Evolutionary conservation across 345 rosid species (phyloP), one percentile per base, ranked within the genome.

Genomic region (Eutrema japonicum): DNA sequence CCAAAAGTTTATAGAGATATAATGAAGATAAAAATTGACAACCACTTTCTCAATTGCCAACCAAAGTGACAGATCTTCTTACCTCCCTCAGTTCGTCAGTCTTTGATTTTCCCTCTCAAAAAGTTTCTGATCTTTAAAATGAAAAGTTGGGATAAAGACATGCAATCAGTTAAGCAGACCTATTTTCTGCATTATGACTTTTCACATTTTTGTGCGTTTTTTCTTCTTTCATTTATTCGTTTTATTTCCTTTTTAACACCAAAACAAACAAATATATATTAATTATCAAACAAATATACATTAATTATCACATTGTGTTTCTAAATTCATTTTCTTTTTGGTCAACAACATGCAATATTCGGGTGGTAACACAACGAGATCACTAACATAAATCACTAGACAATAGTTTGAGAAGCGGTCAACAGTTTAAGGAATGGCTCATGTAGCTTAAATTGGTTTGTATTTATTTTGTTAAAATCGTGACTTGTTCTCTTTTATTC

Each of bases 21-120:
- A 57, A 58, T 27, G 8, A 56, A 13, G 46, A 29, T 0, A 65
- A 68, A 62, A 62, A 62, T 75, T 75, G 79, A 68, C 79, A 61
- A 47, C 29, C 64, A 68, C 43, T 61, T 33, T 35, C 55, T 60
- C 69, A 68, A 7, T 26, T 52, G 56, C 78, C 78, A 50, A 59
- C 68, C 68, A 75, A 67, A 32, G 73, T 75, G 73, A 59, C 73
- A 50, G 35, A 43, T 67, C 72, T 22, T 22, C 22, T 38, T 66
- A 74, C 72, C 60, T 67, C 57, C 70, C 64, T 53, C 57, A 68
- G 74, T 61, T 73, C 51, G 49, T 36, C 33, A 64, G 50, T 64
- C 72, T 40, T 57, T 49, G 68, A 67, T 67, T 66, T 50, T 57
- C 27, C 26, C 64, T 60, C 65, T 47, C 18, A 22, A 8, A 66